Evolutionary conservation across 176 grass and related monocot species (phyloP), one percentile per base, ranked within the genome.

Genomic region (Cymbopogon citratus): DNA sequence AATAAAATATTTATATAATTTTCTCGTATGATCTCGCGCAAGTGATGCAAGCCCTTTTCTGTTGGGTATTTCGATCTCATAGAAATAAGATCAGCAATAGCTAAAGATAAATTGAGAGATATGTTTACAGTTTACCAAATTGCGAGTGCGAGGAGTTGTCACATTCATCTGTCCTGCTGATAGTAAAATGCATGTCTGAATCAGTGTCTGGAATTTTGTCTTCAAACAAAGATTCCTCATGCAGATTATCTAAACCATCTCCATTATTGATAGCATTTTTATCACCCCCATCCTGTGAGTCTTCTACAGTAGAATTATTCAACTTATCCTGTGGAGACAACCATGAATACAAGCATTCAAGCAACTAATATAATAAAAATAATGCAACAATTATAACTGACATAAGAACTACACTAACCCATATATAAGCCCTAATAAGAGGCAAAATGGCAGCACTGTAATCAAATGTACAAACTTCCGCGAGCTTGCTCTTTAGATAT

Each of bases 401-500:
- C 3, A 78, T 52, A 66, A 41, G 71, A 34, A 66, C n/a, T 25
- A 29, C 27, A 83, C 61, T 83, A 66, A 83, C 71, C 71, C 81
- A 83, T 66, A 83, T 49, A 24, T 75, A 66, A 24, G 33, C 43
- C n/a, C 73, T 75, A 11, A 83, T 39, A 75, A 63, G 57, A 36
- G 81, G 70, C 69, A 83, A 51, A 75, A 75, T 54, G 23, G 51
- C 14, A 54, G 72, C 44, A 39, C 9, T 3, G 19, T 83, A 83
- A 83, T 75, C 71, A 28, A 28, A 83, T 10, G 23, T 28, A 41
- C 71, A 83, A 26, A 66, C 71, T 66, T 64, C 10, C 33, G 21
- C 5, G 12, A 83, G 71, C n/a, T 56, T 66, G 65, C 28, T 76
- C 71, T 83, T 75, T 35, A 83, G 56, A 40, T 54, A n/a, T 24